Evolutionary conservation across 2,329 filamentous ascomycete genomes (phyloP).

Genomic region (Dactylellina drechsleri): DNA sequence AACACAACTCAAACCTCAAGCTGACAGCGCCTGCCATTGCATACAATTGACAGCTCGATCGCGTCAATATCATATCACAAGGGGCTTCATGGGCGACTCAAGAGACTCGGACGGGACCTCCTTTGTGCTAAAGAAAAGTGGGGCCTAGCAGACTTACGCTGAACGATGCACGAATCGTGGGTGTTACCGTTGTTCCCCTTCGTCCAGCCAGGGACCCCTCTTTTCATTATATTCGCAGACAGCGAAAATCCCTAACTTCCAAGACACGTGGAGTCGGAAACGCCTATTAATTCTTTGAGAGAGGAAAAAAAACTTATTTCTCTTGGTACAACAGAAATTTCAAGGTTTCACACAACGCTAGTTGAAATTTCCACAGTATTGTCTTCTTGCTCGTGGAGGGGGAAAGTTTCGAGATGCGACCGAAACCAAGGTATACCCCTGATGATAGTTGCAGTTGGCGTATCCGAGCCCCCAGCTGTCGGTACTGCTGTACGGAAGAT

Average conservation of each 20-base stretch:
- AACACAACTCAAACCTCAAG: slow-evolving; percentile 5
- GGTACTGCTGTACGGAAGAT: slow-evolving; percentile 40
- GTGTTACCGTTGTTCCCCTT: slow-evolving; percentile 30
- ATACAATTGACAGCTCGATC: slow-evolving; percentile 7
- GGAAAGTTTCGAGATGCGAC: slow-evolving; percentile 43
- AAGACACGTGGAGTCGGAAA: slow-evolving; percentile 23
- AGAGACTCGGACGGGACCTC: slow-evolving; percentile 10
- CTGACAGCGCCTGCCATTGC: neutral
- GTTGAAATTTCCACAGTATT: slow-evolving; percentile 14
- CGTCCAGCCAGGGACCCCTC: slow-evolving; percentile 34
- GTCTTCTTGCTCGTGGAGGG: neutral
- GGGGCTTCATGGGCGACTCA: slow-evolving; percentile 24
- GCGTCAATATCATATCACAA: slow-evolving; percentile 26
- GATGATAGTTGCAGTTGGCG: slow-evolving; percentile 5
- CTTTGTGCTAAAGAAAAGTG: slow-evolving; percentile 45
- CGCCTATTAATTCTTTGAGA: slow-evolving; percentile 7
- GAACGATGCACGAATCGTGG: slow-evolving; percentile 14
- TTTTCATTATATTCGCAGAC: slow-evolving; percentile 40
- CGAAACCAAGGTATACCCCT: slow-evolving; percentile 46
- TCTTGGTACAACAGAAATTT: neutral
- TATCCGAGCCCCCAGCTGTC: slow-evolving; percentile 43
- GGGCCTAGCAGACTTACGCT: slow-evolving; percentile 10
- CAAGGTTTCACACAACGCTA: slow-evolving; percentile 21
- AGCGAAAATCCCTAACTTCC: slow-evolving; percentile 36
- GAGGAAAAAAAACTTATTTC: neutral